These are phyloP conservation scores for Grigorovia yakushimaensis DNA, from an alignment of 805 yeast genomes.

Conservation along the genomic window DNA sequence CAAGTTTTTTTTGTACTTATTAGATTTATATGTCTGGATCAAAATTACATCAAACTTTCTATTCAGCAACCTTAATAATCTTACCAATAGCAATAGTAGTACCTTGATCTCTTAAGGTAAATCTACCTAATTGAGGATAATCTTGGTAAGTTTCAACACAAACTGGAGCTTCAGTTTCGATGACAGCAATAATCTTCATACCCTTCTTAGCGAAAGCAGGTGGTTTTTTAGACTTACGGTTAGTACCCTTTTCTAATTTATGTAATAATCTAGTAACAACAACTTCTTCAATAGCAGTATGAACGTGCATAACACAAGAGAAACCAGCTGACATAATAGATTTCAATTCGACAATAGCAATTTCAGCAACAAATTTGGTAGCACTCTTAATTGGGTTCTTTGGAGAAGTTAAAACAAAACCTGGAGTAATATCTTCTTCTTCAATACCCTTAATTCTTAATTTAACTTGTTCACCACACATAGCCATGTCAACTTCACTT, in stretches of 20 bases:
- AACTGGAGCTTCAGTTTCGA: conserved; percentile 78
- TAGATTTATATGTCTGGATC: neutral
- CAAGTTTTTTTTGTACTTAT: neutral
- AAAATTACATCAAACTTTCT: neutral
- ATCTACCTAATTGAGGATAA: conserved; percentile 95
- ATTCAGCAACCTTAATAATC: conserved; percentile 73
- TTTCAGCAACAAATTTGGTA: conserved; percentile 86
- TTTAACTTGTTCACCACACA: conserved; percentile 96
- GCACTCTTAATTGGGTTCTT: conserved; percentile 86
- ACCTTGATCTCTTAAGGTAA: conserved; percentile 98
- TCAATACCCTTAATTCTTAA: conserved; percentile 89
- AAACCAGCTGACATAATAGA: conserved; percentile 91
- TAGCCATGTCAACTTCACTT: conserved; percentile 81
- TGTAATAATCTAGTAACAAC: conserved; percentile 72
- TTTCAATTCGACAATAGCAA: conserved; percentile 93
- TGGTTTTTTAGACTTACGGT: conserved; percentile 90
- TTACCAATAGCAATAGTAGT: conserved; percentile 97
- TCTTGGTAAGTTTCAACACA: conserved; percentile 90
- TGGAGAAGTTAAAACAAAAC: conserved; percentile 82
- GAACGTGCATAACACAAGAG: conserved; percentile 97
- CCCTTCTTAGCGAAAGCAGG: conserved; percentile 99
- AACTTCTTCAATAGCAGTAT: conserved; percentile 96
- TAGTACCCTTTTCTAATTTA: conserved; percentile 92
- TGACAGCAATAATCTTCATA: conserved; percentile 90
- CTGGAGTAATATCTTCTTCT: conserved; percentile 89